Evolutionary conservation across 1,284 basidiomycete species (phyloP).

Genomic region (Cerrena zonata): DNA sequence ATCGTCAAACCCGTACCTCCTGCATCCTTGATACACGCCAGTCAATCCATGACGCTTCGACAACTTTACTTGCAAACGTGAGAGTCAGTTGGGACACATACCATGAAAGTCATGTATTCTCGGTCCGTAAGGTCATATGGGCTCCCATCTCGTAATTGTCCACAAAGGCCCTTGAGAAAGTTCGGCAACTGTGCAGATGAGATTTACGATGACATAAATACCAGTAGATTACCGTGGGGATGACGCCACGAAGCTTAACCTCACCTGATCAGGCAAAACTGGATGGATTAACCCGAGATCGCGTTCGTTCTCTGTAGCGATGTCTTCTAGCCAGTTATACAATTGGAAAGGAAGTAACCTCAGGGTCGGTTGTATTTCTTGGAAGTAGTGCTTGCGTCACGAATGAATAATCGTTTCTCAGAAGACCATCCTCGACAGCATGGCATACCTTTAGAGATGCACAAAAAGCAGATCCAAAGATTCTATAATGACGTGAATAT

Average conservation of each 20-base stretch:
- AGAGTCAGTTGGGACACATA: conserved; percentile 10
- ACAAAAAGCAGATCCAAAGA: conserved; percentile 39
- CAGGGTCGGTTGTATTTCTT: conserved; percentile 34
- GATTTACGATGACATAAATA: background rate
- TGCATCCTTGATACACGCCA: conserved; percentile 6
- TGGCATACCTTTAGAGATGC: conserved; percentile 31
- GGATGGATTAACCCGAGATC: conserved; percentile 36
- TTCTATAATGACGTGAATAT: conserved; percentile 18
- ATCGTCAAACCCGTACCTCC: conserved; percentile 7
- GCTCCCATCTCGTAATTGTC: conserved; percentile 29
- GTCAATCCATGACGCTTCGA: background rate
- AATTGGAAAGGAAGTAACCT: conserved; percentile 29
- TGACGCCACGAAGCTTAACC: conserved; percentile 1
- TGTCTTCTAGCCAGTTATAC: conserved; percentile 30
- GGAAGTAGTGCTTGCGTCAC: conserved; percentile 36
- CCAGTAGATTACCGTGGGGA: background rate
- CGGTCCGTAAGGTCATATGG: conserved; percentile 29
- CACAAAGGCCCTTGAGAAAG: conserved; percentile 34
- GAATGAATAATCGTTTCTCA: background rate
- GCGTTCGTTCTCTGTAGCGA: conserved; percentile 30
- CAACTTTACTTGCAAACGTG: background rate
- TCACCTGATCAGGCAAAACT: conserved; percentile 32
- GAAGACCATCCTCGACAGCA: background rate
- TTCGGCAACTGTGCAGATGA: conserved; percentile 29
- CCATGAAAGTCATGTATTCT: conserved; percentile 36